A percentile compares a stretch with the other conserved stretches of the same genome.
Evolutionary conservation across 106 monocot species (phyloP).

Genomic region (Triglochin maritima): DNA sequence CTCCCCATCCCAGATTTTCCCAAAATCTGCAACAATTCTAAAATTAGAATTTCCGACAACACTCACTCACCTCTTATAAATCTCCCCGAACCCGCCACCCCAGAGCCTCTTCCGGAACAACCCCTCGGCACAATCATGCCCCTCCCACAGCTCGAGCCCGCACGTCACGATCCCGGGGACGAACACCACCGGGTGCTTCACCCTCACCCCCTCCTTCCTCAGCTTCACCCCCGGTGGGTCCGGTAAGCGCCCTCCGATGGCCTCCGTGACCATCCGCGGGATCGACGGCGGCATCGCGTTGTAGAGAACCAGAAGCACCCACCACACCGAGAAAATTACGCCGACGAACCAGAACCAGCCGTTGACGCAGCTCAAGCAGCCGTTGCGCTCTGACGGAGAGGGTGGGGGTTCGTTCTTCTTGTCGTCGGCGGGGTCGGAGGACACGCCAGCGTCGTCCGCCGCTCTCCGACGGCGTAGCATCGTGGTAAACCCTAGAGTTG

Average conservation of each 20-base stretch:
- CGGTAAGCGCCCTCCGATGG: constrained; percentile 84
- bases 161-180: constrained; percentile 99
- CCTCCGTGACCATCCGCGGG: constrained; percentile 97
- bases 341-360: constrained; percentile 88
- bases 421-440: neutral
- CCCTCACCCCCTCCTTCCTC: constrained; percentile 71
- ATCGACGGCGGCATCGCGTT: constrained; percentile 95
- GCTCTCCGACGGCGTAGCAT: neutral
- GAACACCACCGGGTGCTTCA: constrained; percentile 91
- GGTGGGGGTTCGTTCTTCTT: constrained; percentile 1
- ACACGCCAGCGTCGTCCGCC: neutral
- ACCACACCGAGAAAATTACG: constrained; percentile 74
- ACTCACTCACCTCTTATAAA: constrained; percentile 73
- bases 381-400: constrained; percentile 9
- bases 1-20: neutral
- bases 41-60: neutral
- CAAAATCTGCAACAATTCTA: neutral
- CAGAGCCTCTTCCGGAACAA: constrained; percentile 89
- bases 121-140: constrained; percentile 89
- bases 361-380: constrained; percentile 74
- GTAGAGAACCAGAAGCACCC: constrained; percentile 88
- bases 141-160: constrained; percentile 98
- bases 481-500: neutral
- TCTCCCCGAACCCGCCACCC: constrained; percentile 94
- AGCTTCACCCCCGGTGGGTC: constrained; percentile 94